Conservation (phyloP, 352 stramenopile genomes). For the Globisporangium splendens region DNA sequence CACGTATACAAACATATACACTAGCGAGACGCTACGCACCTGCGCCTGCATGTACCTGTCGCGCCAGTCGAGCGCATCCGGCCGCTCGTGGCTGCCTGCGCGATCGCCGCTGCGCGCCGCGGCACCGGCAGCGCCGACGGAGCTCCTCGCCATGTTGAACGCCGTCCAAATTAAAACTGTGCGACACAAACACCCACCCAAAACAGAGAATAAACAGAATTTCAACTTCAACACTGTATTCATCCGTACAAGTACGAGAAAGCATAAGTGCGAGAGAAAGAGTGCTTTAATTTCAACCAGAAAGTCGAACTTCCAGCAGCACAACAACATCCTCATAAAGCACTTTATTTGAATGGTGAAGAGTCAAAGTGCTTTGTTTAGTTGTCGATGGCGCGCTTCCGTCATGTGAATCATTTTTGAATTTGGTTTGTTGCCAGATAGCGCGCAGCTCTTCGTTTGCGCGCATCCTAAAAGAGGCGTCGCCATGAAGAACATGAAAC, state of each 20-base stretch:
- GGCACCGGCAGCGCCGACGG: too few relatives aligned
- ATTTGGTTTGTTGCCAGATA: not conserved
- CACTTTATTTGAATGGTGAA: too few relatives aligned
- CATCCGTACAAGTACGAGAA: not conserved
- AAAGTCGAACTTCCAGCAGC: not conserved
- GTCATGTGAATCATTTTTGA: not conserved
- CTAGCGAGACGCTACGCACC: slow-evolving; percentile 14
- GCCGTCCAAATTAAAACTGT: not conserved
- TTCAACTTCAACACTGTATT: not conserved
- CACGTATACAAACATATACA: not conserved
- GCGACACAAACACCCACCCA: too few relatives aligned
- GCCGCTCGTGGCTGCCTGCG: slow-evolving; percentile 6
- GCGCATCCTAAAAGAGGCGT: not conserved
- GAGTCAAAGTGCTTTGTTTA: too few relatives aligned
- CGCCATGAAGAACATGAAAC: slow-evolving; percentile 70
- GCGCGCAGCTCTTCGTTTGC: not conserved
- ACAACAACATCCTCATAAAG: not conserved
- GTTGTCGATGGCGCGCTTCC: too few relatives aligned
- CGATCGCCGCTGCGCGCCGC: not conserved
- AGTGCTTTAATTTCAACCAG: not conserved
- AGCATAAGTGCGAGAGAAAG: not conserved
- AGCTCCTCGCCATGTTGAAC: not conserved
- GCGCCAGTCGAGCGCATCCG: slow-evolving; percentile 22
- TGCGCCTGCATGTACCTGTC: slow-evolving; percentile 44
- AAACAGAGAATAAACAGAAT: not conserved